Base-by-base conservation (phyloP, 139 green algal genomes). In the Chlorella sp. region DNA sequence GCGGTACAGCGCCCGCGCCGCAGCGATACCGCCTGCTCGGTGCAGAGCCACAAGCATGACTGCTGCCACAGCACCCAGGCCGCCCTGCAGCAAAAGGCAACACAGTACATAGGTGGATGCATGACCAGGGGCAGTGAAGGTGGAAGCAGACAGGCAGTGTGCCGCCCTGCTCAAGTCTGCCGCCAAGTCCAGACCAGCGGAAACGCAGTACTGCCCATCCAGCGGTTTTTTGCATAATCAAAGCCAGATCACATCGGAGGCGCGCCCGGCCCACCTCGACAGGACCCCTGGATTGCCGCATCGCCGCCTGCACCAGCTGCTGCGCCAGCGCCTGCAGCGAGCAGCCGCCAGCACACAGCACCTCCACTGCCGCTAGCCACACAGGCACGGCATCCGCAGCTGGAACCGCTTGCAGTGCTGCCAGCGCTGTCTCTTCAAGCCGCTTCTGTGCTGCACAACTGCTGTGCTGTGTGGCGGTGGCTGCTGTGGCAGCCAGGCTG, bases 31-130 rank as follows among this genome's bases (percentile, higher is more conserved):
- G 16, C 74, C 41, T 3, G 44, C 39, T 11, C 57, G 11, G 63
- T 80, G 82, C 28, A 85, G 38, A 0, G 51, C 41, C 7, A 63
- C 26, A 26, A 94, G 23, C n/a, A 86, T 70, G 39, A 73, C 60
- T 11, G 85, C 90, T 15, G 90, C 92, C 18, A 78, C 92, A 1
- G 74, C 69, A 2, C 92, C 92, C 88, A 95, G 84, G 30, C 90
- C 92, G 11, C 90, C 88, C 79, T 87, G 74, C 23, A 75, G 28
- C 25, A 30, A 9, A 1, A 65, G 30, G 44, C 78, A 65, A 1
- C 11, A 20, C 16, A 36, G 73, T 21, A 57, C 20, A 39, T 0
- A 12, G 47, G 7, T 38, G n/a, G 9, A 44, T 11, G 30, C n/a
- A 72, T 16, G n/a, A n/a, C n/a, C n/a, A n/a, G n/a, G n/a, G n/a